A percentile compares a stretch with the other conserved stretches of the same genome.
phyloP scores from a whole-genome alignment of 2,329 filamentous ascomycete genomes.

The Nothomitra cinnamomea region DNA sequence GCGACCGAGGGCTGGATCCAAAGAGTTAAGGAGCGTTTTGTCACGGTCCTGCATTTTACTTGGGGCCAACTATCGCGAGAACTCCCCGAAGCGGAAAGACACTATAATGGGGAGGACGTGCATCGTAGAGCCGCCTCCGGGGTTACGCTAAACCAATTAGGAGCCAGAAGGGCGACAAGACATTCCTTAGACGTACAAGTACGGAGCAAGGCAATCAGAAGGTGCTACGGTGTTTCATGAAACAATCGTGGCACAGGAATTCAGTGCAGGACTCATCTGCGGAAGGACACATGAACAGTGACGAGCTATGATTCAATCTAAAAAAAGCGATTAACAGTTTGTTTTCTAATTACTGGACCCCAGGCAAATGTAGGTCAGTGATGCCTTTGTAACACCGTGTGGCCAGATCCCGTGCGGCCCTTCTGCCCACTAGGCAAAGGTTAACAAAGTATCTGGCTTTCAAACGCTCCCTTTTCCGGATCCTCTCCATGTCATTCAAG shows the following conservation, averaged over 20 bases:
- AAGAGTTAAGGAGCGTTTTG: not conserved
- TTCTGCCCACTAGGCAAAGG: not conserved
- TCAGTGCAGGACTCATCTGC: not conserved
- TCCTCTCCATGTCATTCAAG: not conserved
- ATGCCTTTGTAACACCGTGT: not conserved
- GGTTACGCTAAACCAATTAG: not conserved
- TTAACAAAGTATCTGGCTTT: not conserved
- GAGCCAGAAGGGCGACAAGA: no score
- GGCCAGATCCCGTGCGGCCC: not conserved
- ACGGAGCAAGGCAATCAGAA: no score
- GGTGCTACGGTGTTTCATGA: no score
- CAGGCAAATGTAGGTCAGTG: not conserved
- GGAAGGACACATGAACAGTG: not conserved
- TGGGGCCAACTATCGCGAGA: not conserved
- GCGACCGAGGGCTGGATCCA: not conserved
- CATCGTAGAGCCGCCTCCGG: not conserved
- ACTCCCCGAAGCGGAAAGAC: not conserved
- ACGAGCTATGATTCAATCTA: not conserved
- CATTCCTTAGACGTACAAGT: no score
- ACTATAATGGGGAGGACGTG: no score
- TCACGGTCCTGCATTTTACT: not conserved
- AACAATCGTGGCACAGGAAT: not conserved
- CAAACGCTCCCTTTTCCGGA: not conserved
- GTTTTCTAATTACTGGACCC: slow-evolving; percentile 2
- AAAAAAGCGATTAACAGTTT: slow-evolving; percentile 3